Conservation (phyloP, 768 basidiomycete genomes). For the Hydnum rufescens region DNA sequence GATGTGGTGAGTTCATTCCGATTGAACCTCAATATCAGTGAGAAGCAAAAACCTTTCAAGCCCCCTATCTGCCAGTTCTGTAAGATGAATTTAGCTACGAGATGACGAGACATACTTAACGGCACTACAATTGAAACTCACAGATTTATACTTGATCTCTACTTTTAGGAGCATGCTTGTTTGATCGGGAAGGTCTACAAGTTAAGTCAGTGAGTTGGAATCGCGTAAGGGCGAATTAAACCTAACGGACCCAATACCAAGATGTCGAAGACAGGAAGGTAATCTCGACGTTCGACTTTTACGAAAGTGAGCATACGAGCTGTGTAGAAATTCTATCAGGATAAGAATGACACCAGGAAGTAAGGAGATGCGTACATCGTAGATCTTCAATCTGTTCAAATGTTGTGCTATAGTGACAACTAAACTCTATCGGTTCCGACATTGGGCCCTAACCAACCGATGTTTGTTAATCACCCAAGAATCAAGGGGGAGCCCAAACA, state of each 20-base stretch:
- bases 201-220: neutral
- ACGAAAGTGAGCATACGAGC: conserved; percentile 66
- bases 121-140: no score
- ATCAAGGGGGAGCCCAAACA: neutral
- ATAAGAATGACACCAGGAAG: neutral
- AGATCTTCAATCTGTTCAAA: conserved; percentile 68
- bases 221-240: conserved; percentile 1
- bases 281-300: conserved; percentile 51
- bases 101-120: neutral
- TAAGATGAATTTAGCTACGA: neutral
- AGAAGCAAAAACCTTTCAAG: conserved; percentile 31
- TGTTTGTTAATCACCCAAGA: conserved; percentile 44
- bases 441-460: conserved; percentile 59
- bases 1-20: neutral
- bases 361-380: neutral
- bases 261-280: conserved; percentile 55
- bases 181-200: conserved; percentile 58
- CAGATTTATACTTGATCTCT: conserved; percentile 64
- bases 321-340: conserved; percentile 17
- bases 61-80: conserved; percentile 60
- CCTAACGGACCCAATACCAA: conserved; percentile 32
- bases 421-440: conserved; percentile 65
- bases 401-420: conserved; percentile 55
- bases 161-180: conserved; percentile 54
- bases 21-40: neutral